These are phyloP conservation scores for Phialophora macrospora DNA, from an alignment of 2,329 filamentous ascomycete species.

Conservation along the genomic window DNA sequence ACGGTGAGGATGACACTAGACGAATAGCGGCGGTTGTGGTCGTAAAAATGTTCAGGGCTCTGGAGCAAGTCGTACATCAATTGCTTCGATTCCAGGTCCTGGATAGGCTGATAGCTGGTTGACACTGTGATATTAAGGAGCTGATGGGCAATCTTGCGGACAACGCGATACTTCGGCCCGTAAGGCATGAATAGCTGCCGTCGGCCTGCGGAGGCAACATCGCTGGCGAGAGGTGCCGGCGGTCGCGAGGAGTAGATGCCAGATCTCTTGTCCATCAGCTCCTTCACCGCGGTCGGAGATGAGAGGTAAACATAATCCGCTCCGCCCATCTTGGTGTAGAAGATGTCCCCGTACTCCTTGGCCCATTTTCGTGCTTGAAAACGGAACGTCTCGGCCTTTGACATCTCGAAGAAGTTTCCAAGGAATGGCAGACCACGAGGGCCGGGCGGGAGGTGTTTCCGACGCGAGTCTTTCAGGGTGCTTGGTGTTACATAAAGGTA, in stretches of 20 bases:
- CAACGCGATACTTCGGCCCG: conserved; percentile 53
- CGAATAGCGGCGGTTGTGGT: conserved; percentile 55
- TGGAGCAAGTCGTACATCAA: conserved; percentile 52
- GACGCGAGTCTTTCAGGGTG: conserved; percentile 38
- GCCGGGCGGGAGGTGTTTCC: conserved; percentile 32
- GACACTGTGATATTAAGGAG: conserved; percentile 53
- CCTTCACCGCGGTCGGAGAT: conserved; percentile 57
- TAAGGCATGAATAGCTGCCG: conserved; percentile 57
- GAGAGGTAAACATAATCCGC: conserved; percentile 50
- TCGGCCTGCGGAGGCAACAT: conserved; percentile 45
- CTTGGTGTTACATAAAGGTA: conserved; percentile 33
- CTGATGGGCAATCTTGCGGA: conserved; percentile 51
- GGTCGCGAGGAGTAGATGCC: conserved; percentile 49
- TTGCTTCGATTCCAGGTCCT: conserved; percentile 57
- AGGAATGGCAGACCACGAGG: conserved; percentile 32
- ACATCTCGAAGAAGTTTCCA: conserved; percentile 32
- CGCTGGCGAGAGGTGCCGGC: conserved; percentile 38
- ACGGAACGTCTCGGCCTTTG: conserved; percentile 40
- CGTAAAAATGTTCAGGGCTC: conserved; percentile 50
- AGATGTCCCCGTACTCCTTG: conserved; percentile 45
- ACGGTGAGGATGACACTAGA: conserved; percentile 58
- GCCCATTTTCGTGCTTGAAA: conserved; percentile 44
- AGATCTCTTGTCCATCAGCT: conserved; percentile 55
- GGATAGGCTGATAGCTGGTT: conserved; percentile 54
- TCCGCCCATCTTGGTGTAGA: conserved; percentile 43